A percentile compares a stretch with the other conserved stretches of the same genome.
Evolutionary conservation across 225 moss, liverwort and hornwort genomes (phyloP).

Genomic region (Pleurozium schreberi): DNA sequence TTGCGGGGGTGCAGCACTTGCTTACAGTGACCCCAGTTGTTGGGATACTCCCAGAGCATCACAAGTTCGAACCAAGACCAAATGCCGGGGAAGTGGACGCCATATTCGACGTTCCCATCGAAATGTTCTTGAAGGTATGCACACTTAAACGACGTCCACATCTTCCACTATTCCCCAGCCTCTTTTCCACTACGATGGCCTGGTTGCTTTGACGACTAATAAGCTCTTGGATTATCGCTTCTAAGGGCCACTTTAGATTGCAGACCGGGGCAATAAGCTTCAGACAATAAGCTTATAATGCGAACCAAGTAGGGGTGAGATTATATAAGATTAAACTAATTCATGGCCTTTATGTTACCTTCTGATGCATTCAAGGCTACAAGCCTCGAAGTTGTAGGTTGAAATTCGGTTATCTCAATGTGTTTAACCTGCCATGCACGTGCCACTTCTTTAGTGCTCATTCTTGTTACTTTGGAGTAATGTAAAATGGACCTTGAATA

Average conservation of each 20-base stretch:
- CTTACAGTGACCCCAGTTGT: slow-evolving; percentile 80
- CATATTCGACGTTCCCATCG: slow-evolving; percentile 80
- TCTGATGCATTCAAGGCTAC: background rate
- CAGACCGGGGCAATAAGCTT: background rate
- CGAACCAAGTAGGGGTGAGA: background rate
- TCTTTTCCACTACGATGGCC: background rate
- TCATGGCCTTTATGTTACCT: background rate
- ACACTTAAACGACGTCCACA: background rate
- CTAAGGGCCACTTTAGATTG: background rate
- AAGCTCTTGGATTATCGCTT: background rate
- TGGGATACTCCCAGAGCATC: slow-evolving; percentile 59
- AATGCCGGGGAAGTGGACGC: slow-evolving; percentile 78
- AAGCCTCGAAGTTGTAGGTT: background rate
- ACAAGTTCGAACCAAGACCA: slow-evolving; percentile 54
- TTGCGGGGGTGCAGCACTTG: slow-evolving; percentile 56
- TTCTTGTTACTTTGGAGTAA: background rate
- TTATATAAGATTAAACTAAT: background rate
- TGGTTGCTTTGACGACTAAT: background rate
- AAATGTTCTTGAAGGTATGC: slow-evolving; percentile 77
- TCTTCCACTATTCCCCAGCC: background rate
- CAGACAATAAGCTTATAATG: background rate
- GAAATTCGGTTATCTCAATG: background rate
- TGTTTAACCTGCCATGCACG: too few species aligned
- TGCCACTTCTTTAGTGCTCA: background rate
- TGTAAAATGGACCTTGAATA: background rate